A percentile compares a stretch with the other conserved stretches of the same genome.
Conservation (phyloP, 768 basidiomycete species). For the Boletus rubescentipes region DNA sequence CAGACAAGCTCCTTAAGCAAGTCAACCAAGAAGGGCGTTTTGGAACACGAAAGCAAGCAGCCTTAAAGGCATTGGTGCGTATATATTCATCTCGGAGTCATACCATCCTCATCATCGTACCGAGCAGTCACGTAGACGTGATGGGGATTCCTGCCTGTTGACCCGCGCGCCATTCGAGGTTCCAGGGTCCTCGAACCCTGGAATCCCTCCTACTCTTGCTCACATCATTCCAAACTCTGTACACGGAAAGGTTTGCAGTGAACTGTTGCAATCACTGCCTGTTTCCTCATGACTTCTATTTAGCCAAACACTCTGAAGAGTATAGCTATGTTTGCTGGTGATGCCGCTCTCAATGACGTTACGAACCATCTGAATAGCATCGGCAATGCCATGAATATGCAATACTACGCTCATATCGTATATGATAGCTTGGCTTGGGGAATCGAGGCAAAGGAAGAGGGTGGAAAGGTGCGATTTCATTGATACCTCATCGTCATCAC, state of each 20-base stretch:
- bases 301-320: neutral
- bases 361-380: neutral
- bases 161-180: rapidly evolving
- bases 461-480: neutral
- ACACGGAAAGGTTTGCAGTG: neutral
- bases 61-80: slow-evolving; percentile 5
- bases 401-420: neutral
- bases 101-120: neutral
- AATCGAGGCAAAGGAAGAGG: slow-evolving; percentile 1
- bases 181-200: too few relatives aligned
- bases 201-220: neutral
- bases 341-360: neutral
- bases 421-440: neutral
- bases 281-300: neutral
- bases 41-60: neutral
- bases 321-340: slow-evolving; percentile 4
- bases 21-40: neutral
- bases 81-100: neutral
- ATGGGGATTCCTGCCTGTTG: neutral
- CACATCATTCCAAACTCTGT: slow-evolving; percentile 2
- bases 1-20: slow-evolving; percentile 1
- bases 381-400: slow-evolving; percentile 1
- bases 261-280: neutral
- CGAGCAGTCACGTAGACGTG: slow-evolving; percentile 2
- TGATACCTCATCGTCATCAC: neutral